Evolutionary conservation across 2,329 filamentous ascomycete genomes (phyloP), one percentile per base, ranked within the genome.

Genomic region (Calonectria hawksworthii): DNA sequence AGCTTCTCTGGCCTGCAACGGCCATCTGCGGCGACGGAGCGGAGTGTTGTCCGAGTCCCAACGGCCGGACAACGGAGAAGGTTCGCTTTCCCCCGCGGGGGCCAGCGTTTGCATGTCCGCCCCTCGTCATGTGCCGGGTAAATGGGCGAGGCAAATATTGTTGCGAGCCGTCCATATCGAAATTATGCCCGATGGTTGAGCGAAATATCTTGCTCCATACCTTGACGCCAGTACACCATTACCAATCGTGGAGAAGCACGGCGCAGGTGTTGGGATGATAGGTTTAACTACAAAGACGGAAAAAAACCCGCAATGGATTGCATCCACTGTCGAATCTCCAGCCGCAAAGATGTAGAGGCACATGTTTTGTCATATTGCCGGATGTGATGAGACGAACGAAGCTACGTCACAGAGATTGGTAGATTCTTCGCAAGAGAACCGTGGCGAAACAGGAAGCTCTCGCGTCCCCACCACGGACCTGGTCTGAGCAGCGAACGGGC

Each of bases 371-470:
- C 11, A 69, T 68, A 71, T 64, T 61, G 70, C 47, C 65, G 16
- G 23, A 56, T 71, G 73, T 76, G 21, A 47, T 47, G n/a, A 13
- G 44, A 47, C 44, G n/a, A 70, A 69, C 75, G 73, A 80, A 73
- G 65, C 76, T 73, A 80, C 79, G 76, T 80, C 79, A 80, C 75
- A 79, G 28, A 61, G 50, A 73, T 63, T 52, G 38, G 77, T 34
- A 61, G 76, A 77, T 76, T 68, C 56, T 65, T 65, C 63, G 16
- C 52, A 56, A 52, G 76, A 77, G 69, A 69, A 73, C 71, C 68
- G 71, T 66, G 65, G 65, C 65, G 54, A 73, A 64, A 63, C 65
- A 50, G 65, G 36, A 68, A 44, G 47, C 14, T 64, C n/a, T 41
- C 44, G 47, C 21, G 54, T 59, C 66, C 64, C 70, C 70, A 73